A percentile compares a stretch with the other conserved stretches of the same genome.
phyloP scores from a whole-genome alignment of 2,329 filamentous ascomycete genomes.

The Daldinia eschscholtzii region DNA sequence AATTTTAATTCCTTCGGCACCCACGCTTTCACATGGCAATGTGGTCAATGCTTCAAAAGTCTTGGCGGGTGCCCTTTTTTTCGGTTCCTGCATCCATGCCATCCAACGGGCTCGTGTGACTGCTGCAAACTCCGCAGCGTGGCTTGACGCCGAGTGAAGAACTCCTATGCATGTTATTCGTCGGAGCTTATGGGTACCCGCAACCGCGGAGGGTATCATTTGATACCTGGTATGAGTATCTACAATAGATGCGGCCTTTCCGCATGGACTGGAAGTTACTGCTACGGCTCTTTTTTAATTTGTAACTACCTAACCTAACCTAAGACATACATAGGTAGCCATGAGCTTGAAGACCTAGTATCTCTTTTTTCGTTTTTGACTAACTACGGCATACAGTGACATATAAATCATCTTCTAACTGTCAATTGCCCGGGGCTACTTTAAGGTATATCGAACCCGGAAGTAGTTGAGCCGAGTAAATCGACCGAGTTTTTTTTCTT shows the following conservation, averaged over 20 bases:
- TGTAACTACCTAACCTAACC: neutral
- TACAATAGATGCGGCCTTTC: conserved; percentile 5
- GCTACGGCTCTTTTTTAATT: neutral
- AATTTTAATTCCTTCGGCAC: conserved; percentile 30
- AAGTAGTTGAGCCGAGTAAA: conserved; percentile 36
- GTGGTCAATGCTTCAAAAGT: conserved; percentile 32
- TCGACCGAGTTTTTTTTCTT: conserved; percentile 12
- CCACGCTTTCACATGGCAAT: conserved; percentile 14
- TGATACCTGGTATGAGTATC: conserved; percentile 5
- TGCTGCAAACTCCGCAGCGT: conserved; percentile 27
- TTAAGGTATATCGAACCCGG: conserved; percentile 30
- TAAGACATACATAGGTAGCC: too few species aligned
- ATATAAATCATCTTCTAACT: neutral
- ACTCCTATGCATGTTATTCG: conserved; percentile 4
- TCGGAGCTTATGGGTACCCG: neutral
- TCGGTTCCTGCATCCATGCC: conserved; percentile 28
- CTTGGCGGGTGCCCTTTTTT: conserved; percentile 21
- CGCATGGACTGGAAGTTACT: neutral
- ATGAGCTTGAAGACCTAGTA: neutral
- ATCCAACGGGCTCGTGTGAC: conserved; percentile 36
- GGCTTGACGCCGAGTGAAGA: conserved; percentile 17
- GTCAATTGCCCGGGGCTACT: neutral
- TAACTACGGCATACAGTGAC: neutral
- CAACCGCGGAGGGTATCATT: conserved; percentile 26
- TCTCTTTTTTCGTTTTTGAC: neutral